Percentiles rank a stretch among this genome's conserved stretches.
Conservation (phyloP, 129 eudicot species). For the Logfia minima region DNA sequence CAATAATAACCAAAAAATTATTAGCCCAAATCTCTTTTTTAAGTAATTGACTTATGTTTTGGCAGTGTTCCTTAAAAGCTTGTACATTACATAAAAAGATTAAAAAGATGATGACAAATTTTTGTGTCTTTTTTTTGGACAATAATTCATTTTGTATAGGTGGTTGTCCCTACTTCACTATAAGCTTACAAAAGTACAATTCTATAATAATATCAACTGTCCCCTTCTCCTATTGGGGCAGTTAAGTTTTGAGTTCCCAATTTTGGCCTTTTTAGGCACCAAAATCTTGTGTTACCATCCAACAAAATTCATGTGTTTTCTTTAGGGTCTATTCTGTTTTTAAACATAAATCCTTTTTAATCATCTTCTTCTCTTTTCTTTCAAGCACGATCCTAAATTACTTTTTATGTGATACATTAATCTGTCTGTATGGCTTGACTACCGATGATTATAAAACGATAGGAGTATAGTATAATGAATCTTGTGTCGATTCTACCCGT, state of each 20-base stretch:
- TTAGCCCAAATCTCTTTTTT: background rate
- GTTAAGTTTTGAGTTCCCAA: conserved; percentile 33
- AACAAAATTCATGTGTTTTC: conserved; percentile 19
- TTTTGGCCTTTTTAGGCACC: conserved; percentile 27
- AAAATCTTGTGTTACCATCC: conserved; percentile 20
- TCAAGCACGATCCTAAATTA: no score
- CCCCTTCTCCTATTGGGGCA: conserved; percentile 32
- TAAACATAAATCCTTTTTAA: background rate
- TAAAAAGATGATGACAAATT: conserved; percentile 35
- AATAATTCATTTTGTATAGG: conserved; percentile 35
- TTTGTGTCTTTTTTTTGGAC: conserved; percentile 40
- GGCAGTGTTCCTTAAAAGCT: conserved; percentile 1
- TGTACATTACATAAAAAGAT: conserved; percentile 17
- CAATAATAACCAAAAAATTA: background rate
- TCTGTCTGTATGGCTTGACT: no score
- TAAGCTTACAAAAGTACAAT: conserved; percentile 39
- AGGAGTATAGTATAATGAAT: no score
- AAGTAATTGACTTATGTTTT: background rate
- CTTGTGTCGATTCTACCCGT: no score
- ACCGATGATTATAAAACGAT: no score
- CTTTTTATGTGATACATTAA: no score
- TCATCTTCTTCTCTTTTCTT: background rate
- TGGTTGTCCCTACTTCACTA: conserved; percentile 39
- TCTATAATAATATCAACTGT: conserved; percentile 43
- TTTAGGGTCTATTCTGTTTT: background rate